A percentile compares a stretch with the other conserved stretches of the same genome.
These are phyloP conservation scores for Sphagnum fallax DNA, from an alignment of 228 moss, liverwort and hornwort genomes.

Conservation along the genomic window DNA sequence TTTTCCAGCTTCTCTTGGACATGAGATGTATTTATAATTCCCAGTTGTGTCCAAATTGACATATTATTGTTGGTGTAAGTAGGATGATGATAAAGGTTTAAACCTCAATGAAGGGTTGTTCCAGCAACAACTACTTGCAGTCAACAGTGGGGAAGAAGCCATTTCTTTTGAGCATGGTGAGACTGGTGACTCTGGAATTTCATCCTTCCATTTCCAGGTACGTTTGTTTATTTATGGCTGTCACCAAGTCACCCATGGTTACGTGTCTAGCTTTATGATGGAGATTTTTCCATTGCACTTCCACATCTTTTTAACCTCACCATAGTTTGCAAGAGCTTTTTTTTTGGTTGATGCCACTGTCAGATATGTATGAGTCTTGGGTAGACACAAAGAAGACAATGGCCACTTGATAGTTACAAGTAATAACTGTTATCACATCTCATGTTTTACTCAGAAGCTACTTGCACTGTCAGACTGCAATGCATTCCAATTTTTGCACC, in stretches of 20 bases:
- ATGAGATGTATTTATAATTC: no score
- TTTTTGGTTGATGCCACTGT: neutral
- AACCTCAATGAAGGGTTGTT: constrained; percentile 10
- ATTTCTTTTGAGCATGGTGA: constrained; percentile 33
- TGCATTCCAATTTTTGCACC: no score
- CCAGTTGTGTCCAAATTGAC: no score
- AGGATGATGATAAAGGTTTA: constrained; percentile 13
- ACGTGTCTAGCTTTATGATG: neutral
- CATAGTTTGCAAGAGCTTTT: neutral
- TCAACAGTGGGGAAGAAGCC: constrained; percentile 8
- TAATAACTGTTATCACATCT: neutral
- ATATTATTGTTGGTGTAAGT: neutral
- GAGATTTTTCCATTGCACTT: neutral
- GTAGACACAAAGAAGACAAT: neutral
- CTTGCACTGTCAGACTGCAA: no score
- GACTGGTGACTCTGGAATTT: constrained; percentile 30
- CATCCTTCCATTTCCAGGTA: constrained; percentile 47
- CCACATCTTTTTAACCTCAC: neutral
- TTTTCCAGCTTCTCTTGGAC: no score
- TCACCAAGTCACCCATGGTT: no score
- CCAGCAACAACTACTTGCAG: constrained; percentile 7
- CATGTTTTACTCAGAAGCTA: neutral
- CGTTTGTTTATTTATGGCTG: neutral
- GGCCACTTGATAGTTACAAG: neutral
- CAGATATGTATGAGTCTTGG: neutral